Evolutionary conservation across 2,329 filamentous ascomycete genomes (phyloP).

Genomic region (Trichoderma guizhouense): DNA sequence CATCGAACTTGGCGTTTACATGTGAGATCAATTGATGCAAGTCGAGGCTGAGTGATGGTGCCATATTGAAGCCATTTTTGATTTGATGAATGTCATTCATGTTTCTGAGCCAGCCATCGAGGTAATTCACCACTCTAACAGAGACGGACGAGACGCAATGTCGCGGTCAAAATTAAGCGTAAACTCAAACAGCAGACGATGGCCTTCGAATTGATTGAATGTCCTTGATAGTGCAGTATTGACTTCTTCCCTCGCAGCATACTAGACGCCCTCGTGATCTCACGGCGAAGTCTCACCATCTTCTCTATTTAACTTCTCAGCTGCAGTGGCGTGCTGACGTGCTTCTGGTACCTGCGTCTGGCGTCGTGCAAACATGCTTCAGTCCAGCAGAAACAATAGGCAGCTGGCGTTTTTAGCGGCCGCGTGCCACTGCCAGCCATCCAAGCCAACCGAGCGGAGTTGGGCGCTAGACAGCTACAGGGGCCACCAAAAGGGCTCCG

Average conservation of each 20-base stretch:
- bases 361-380: not conserved
- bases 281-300: not conserved
- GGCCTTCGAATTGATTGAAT: not conserved
- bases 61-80: not conserved
- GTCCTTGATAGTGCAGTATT: not conserved
- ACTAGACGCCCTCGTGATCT: not conserved
- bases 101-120: not conserved
- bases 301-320: not conserved
- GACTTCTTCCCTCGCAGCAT: not conserved
- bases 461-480: not conserved
- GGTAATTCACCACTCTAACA: not conserved
- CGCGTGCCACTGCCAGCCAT: conserved; percentile 10
- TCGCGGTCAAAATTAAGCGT: conserved; percentile 2
- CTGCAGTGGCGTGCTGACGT: not conserved
- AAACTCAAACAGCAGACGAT: not conserved
- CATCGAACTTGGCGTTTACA: not conserved
- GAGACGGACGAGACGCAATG: not conserved
- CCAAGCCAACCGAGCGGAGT: not conserved
- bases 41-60: not conserved
- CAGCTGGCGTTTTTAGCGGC: conserved; percentile 13
- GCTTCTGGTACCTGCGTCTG: not conserved
- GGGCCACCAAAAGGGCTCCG: not conserved
- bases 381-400: not conserved
- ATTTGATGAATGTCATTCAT: not conserved
- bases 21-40: not conserved